phyloP scores from a whole-genome alignment of 78 protist genomes.

The Dictyostelium capitatum region DNA sequence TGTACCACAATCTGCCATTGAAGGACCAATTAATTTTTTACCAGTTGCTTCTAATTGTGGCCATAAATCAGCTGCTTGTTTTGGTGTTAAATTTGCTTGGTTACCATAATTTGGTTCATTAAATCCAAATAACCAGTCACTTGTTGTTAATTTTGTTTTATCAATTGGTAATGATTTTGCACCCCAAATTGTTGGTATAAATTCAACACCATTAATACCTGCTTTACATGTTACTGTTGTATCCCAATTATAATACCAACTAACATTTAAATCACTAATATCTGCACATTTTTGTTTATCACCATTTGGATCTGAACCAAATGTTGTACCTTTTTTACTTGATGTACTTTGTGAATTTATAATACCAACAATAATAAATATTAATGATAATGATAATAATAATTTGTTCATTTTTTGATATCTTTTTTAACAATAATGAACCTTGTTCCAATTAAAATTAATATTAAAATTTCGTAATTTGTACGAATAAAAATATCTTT shows the following conservation, averaged over 20 bases:
- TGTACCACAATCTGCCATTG: constrained; percentile 3
- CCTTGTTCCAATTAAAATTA: too few relatives aligned
- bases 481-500: too few relatives aligned
- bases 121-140: constrained; percentile 12
- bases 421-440: too few relatives aligned
- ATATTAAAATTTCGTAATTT: too few relatives aligned
- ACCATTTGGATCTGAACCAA: neutral
- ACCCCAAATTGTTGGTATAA: constrained; percentile 34
- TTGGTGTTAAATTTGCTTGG: constrained; percentile 26
- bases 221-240: neutral
- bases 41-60: neutral
- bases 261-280: constrained; percentile 9
- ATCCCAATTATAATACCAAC: constrained; percentile 61
- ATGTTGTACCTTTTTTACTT: constrained; percentile 31
- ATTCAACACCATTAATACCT: constrained; percentile 20
- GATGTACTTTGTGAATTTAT: neutral
- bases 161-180: neutral
- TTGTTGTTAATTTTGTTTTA: neutral
- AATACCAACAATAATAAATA: too few relatives aligned
- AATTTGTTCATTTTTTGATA: too few relatives aligned
- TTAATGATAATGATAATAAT: too few relatives aligned
- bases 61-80: constrained; percentile 30
- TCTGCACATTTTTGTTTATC: neutral
- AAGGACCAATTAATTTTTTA: neutral
- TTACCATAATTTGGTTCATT: constrained; percentile 27